Conservation (phyloP, 2,329 filamentous ascomycete genomes). For the Stemphylium vesicarium region DNA sequence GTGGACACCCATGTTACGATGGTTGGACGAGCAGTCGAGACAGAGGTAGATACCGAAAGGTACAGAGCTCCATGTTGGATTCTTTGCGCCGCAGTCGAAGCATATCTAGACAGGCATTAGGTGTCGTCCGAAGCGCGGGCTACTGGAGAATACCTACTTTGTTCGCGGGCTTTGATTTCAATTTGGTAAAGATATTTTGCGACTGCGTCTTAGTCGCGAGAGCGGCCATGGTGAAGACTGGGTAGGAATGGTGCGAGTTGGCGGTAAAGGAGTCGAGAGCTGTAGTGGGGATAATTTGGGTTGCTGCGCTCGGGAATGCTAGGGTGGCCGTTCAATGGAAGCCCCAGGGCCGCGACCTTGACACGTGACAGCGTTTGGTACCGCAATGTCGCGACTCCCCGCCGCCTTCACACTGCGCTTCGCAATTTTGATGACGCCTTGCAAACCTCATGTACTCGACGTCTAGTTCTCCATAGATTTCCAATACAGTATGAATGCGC, state of each 20-base stretch:
- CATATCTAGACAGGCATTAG: slow-evolving; percentile 70
- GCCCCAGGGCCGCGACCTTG: slow-evolving; percentile 5
- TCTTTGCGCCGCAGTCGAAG: slow-evolving; percentile 98
- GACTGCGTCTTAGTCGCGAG: slow-evolving; percentile 90
- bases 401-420: background rate
- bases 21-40: slow-evolving; percentile 95
- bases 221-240: slow-evolving; percentile 60
- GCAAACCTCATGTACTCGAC: background rate
- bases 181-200: slow-evolving; percentile 96
- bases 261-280: slow-evolving; percentile 35
- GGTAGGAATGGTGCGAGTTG: slow-evolving; percentile 26
- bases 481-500: background rate
- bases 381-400: background rate
- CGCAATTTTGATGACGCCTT: too few species aligned
- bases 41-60: slow-evolving; percentile 98
- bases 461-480: background rate
- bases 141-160: slow-evolving; percentile 67
- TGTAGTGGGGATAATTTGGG: slow-evolving; percentile 40
- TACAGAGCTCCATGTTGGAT: slow-evolving; percentile 97
- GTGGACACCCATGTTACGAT: slow-evolving; percentile 96
- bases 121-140: slow-evolving; percentile 25
- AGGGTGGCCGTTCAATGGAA: slow-evolving; percentile 22
- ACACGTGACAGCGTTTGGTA: slow-evolving; percentile 20
- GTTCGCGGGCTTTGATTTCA: slow-evolving; percentile 93
- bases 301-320: slow-evolving; percentile 31